phyloP scores from a whole-genome alignment of 441 rosid genomes.

The Codiaeum variegatum region DNA sequence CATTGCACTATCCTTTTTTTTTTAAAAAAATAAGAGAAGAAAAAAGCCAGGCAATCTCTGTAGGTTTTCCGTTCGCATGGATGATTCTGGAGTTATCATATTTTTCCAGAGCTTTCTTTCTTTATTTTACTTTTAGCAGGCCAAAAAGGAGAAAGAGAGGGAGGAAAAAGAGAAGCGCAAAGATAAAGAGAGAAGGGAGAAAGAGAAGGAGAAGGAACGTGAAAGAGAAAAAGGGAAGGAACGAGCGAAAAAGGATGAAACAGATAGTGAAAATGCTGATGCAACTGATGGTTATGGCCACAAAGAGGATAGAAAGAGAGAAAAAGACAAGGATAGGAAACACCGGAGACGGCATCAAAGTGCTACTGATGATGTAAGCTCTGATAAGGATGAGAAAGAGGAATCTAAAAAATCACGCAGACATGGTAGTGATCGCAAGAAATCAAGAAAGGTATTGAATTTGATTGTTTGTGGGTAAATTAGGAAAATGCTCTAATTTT shows the following conservation, averaged over 20 bases:
- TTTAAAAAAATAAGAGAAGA: too few relatives aligned
- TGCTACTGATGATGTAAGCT: slow-evolving; percentile 65
- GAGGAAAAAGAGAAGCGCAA: slow-evolving; percentile 34
- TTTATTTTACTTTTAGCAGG: slow-evolving; percentile 35
- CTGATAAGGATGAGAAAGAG: slow-evolving; percentile 84
- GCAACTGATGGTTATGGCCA: slow-evolving; percentile 48
- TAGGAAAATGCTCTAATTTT: slow-evolving; percentile 8
- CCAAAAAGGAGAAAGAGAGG: slow-evolving; percentile 42
- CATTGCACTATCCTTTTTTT: background rate
- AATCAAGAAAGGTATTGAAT: slow-evolving; percentile 72
- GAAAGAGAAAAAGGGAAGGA: slow-evolving; percentile 72
- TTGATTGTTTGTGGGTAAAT: slow-evolving; percentile 12
- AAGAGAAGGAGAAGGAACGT: slow-evolving; percentile 62
- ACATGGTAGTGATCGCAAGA: slow-evolving; percentile 83
- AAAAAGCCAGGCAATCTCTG: background rate
- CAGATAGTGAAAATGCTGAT: slow-evolving; percentile 77
- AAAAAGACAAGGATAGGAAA: slow-evolving; percentile 84
- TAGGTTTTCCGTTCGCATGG: background rate
- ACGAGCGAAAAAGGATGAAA: slow-evolving; percentile 66
- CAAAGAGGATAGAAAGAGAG: slow-evolving; percentile 74
- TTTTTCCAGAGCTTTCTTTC: background rate
- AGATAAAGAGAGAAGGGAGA: slow-evolving; percentile 48
- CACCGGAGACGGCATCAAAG: slow-evolving; percentile 78
- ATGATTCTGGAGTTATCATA: background rate
- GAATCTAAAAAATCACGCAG: slow-evolving; percentile 74